Base-by-base conservation (phyloP, 192 early-diverging fungal genomes). In the Podila verticillata region DNA sequence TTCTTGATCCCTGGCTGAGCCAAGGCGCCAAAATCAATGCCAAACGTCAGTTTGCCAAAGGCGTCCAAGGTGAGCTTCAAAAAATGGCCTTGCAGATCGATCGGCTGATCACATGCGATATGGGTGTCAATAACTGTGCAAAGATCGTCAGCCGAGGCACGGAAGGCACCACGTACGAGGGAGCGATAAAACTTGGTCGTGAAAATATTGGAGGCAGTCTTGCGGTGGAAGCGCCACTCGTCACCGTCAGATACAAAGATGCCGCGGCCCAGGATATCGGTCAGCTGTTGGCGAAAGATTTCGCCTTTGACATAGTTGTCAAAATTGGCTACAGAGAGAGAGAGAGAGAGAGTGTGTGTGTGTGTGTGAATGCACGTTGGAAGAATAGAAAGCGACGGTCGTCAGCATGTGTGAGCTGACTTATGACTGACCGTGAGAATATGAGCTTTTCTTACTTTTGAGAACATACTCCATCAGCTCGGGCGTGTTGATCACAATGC, bases 181-280 rank as follows among this genome's bases (percentile, higher is more conserved):
- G 19, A 28, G 26, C 65, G 72, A 19, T 67, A 74, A 48, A 74
- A 58, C 20, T 62, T 66, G 15, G 72, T 74, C 15, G 72, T 67
- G 28, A 74, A 74, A 48, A 74, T 66, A 24, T 67, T 74, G 57
- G 72, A 60, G 10, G 77, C 67, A 2, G 77, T 72, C 72, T 91
- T 90, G 20, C 88, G 69, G 26, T 87, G 86, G n/a, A 61, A 63
- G 7, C 72, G 61, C 88, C 88, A 91, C 4, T 48, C 35, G 7
- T 85, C 85, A 19, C 82, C 82, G 65, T 90, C 88, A 13, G 75
- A 36, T 54, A 83, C 86, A 62, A 90, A 89, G 54, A 89, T 89
- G 6, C 88, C 88, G 47, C 77, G 60, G 12, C 87, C 87, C 8
- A 90, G 62, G 31, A 88, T 54, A 63, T 84, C 82, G 10, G 66